Evolutionary conservation across 345 rosid species (phyloP).

Genomic region (rapeseed (Brassica napus)): DNA sequence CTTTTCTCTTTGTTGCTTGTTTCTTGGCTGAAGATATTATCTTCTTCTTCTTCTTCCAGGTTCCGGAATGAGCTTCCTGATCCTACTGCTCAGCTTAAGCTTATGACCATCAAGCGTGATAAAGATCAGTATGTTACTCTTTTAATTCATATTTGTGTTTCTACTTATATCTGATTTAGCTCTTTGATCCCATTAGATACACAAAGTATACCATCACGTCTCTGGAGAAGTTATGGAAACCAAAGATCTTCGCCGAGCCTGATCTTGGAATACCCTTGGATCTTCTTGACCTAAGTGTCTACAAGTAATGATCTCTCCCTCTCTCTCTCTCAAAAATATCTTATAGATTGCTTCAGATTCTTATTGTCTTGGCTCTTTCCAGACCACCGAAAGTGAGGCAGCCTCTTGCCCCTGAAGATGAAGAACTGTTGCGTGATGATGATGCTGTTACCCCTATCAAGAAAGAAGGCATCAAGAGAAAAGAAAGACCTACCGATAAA

Average conservation of each 20-base stretch:
- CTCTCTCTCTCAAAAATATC: neutral
- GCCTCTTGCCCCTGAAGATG: conserved; percentile 89
- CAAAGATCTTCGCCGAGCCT: conserved; percentile 86
- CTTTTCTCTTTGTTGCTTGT: neutral
- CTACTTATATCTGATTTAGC: neutral
- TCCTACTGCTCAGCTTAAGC: conserved; percentile 87
- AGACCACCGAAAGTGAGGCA: conserved; percentile 69
- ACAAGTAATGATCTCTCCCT: conserved; percentile 60
- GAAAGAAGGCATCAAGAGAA: conserved; percentile 81
- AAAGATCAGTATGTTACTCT: conserved; percentile 71
- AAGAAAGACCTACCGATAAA: conserved; percentile 93
- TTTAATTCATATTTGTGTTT: neutral
- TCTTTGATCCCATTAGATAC: conserved; percentile 52
- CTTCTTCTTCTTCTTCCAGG: conserved; percentile 39
- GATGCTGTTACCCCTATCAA: conserved; percentile 72
- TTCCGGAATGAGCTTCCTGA: conserved; percentile 98
- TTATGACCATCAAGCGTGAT: conserved; percentile 77
- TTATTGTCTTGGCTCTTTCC: conserved; percentile 26
- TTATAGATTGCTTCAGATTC: conserved; percentile 22
- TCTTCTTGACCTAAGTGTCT: conserved; percentile 91
- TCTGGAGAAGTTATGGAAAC: conserved; percentile 87
- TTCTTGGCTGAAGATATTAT: too few species aligned
- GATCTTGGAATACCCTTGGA: conserved; percentile 99
- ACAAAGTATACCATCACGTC: conserved; percentile 87
- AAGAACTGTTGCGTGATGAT: conserved; percentile 86